Evolutionary conservation across 371 early-diverging fungal genomes (phyloP).

Genomic region (Ordospora colligata): DNA sequence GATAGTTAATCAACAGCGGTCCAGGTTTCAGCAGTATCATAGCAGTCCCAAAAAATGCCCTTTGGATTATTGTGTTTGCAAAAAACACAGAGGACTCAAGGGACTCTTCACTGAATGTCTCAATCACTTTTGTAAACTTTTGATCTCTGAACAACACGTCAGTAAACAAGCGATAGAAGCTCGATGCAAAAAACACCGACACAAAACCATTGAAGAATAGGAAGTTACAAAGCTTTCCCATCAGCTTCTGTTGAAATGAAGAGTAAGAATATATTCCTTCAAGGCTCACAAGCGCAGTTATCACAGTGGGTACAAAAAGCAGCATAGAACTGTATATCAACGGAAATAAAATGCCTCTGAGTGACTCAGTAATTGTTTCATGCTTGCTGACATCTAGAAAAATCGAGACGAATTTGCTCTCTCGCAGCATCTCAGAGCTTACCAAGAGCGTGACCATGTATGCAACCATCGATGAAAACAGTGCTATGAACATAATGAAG

Average conservation of each 20-base stretch:
- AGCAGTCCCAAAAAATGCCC: slow-evolving; percentile 45
- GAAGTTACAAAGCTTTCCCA: slow-evolving; percentile 55
- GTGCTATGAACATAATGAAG: slow-evolving; percentile 50
- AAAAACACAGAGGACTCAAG: slow-evolving; percentile 55
- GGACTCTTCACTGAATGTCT: slow-evolving; percentile 31
- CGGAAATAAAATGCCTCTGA: slow-evolving; percentile 57
- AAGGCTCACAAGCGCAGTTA: slow-evolving; percentile 41
- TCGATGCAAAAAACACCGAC: slow-evolving; percentile 52
- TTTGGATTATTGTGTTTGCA: slow-evolving; percentile 60
- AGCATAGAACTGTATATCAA: slow-evolving; percentile 55
- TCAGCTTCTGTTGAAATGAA: slow-evolving; percentile 50
- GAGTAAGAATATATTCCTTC: slow-evolving; percentile 57
- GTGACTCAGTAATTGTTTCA: slow-evolving; percentile 23
- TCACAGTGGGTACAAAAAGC: slow-evolving; percentile 49
- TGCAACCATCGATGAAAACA: slow-evolving; percentile 54
- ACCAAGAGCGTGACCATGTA: slow-evolving; percentile 13
- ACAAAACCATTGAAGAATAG: slow-evolving; percentile 62
- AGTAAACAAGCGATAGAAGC: slow-evolving; percentile 26
- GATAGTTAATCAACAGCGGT: slow-evolving; percentile 43
- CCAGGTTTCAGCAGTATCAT: slow-evolving; percentile 56
- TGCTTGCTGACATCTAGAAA: slow-evolving; percentile 21
- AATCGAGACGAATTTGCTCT: slow-evolving; percentile 16
- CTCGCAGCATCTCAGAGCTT: not conserved
- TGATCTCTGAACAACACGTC: slow-evolving; percentile 27
- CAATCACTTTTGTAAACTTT: slow-evolving; percentile 8